Percentiles rank a stretch among this genome's conserved stretches.
Evolutionary conservation across 176 grass and related monocot genomes (phyloP).

Genomic region (Oryza brachyantha): DNA sequence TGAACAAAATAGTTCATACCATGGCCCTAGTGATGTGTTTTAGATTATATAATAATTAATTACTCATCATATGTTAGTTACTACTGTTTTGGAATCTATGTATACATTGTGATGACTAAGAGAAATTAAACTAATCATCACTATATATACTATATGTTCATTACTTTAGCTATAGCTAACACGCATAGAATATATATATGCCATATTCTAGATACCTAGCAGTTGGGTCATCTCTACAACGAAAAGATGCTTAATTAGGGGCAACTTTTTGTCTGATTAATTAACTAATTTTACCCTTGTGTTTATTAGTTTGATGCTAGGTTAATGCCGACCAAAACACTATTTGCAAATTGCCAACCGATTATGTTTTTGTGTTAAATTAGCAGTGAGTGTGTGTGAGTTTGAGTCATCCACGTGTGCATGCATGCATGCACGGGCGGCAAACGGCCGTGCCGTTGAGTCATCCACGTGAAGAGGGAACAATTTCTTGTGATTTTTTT

Average conservation of each 20-base stretch:
- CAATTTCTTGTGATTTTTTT: not conserved
- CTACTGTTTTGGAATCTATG: slow-evolving; percentile 37
- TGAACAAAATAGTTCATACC: slow-evolving; percentile 22
- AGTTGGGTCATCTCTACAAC: not conserved
- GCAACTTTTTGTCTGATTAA: not conserved
- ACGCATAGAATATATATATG: slow-evolving; percentile 24
- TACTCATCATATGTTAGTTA: not conserved
- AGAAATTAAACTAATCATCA: not conserved
- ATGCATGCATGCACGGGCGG: slow-evolving; percentile 25
- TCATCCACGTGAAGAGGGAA: slow-evolving; percentile 4
- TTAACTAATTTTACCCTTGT: slow-evolving; percentile 9
- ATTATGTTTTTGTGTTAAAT: slow-evolving; percentile 18
- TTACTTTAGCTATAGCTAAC: slow-evolving; percentile 15
- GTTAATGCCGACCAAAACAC: slow-evolving; percentile 25
- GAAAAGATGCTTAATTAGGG: slow-evolving; percentile 14
- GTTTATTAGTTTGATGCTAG: slow-evolving; percentile 17
- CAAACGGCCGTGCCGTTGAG: not conserved
- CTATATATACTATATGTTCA: not conserved
- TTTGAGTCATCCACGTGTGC: not conserved
- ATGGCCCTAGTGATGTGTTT: slow-evolving; percentile 1
- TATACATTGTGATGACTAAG: not conserved
- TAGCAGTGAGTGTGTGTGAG: not conserved
- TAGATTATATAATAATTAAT: not conserved
- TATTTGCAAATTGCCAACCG: slow-evolving; percentile 9
- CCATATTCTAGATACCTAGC: not conserved